Base-by-base conservation (phyloP, 306 rosid genomes). In the Quercus agrifolia region DNA sequence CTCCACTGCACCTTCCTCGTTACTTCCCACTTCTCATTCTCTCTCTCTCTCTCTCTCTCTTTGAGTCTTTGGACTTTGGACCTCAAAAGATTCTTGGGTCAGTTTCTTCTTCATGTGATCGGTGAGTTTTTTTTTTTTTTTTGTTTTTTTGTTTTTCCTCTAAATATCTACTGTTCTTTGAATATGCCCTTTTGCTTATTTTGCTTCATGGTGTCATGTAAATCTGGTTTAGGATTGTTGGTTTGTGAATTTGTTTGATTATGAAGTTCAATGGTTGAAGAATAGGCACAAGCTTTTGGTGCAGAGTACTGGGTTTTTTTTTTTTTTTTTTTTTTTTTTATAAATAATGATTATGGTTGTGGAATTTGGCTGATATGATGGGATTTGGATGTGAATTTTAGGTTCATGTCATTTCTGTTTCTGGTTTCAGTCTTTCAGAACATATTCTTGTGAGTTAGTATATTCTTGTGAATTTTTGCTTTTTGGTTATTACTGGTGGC, bases 1-100 rank as follows among this genome's bases (percentile, higher is more conserved):
- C 80, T 62, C 80, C 83, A 72, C 86, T 76, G 88, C 92, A 81
- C 68, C 83, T 85, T 87, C 86, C 82, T 28, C 21, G 76, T 77
- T 79, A 15, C 83, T 88, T 82, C 78, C 73, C 56, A 30, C 41
- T 27, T 58, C 82, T 56, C 73, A 6, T 28, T 73, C 71, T 73
- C 71, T 83, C 81, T 79, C 71, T 73, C 71, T 83, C 81, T 79
- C 71, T 77, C 81, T 73, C 78, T 74, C 44, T 69, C 77, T 71
- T 38, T 82, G 17, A 46, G 79, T 83, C 73, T 79, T 5, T 67
- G 73, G 21, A 30, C 38, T 35, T 68, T n/a, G 72, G 18, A 68
- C 41, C 52, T 71, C 11, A 31, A 81, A 78, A 28, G 61, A 78
- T 66, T 81, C 74, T 3, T 55, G 62, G 11, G 28, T 66, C 79